These are phyloP conservation scores for Wickerhamiella alocasiicola DNA, from an alignment of 805 yeast species.

Conservation along the genomic window DNA sequence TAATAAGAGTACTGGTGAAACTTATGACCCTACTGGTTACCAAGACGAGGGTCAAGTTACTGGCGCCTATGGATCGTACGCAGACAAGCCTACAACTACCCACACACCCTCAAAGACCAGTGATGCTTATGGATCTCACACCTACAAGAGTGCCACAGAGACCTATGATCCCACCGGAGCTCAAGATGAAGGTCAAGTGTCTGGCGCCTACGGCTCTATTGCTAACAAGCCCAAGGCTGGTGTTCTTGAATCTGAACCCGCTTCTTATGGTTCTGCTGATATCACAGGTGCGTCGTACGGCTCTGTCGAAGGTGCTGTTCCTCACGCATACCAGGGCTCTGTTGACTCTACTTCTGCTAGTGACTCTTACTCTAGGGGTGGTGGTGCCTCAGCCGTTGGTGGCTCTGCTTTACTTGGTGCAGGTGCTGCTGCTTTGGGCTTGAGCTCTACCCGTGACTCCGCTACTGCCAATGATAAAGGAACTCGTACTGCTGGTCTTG, in stretches of 20 bases:
- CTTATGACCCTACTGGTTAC: background rate
- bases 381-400: background rate
- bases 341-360: background rate
- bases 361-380: background rate
- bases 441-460: background rate
- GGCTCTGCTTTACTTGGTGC: background rate
- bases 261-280: conserved; percentile 5
- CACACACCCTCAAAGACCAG: no score
- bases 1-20: no score
- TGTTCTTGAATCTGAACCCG: conserved; percentile 1
- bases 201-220: conserved; percentile 3
- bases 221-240: background rate
- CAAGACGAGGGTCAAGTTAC: conserved; percentile 6
- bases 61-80: conserved; percentile 4
- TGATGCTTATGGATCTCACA: no score
- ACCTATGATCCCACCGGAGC: background rate
- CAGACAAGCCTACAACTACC: background rate
- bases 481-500: background rate
- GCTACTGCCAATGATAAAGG: background rate
- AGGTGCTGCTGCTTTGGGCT: background rate
- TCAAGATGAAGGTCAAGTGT: conserved; percentile 3
- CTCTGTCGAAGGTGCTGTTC: conserved; percentile 2
- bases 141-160: no score
- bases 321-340: conserved; percentile 2
- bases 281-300: background rate